phyloP scores from a whole-genome alignment of 2,329 filamentous ascomycete genomes.

The Xylariaceae sp. region DNA sequence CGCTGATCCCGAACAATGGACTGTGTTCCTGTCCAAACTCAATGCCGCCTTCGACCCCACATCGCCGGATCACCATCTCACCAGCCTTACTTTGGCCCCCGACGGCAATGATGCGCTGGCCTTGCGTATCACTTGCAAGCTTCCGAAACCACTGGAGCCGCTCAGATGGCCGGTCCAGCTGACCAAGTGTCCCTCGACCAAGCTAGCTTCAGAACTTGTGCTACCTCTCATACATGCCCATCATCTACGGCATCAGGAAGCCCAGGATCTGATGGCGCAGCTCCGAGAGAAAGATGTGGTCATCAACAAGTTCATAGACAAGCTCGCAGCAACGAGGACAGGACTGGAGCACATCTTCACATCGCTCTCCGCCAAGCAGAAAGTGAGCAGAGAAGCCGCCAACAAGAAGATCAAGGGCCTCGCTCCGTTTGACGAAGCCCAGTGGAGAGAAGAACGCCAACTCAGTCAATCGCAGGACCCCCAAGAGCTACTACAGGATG shows the following conservation, averaged over 20 bases:
- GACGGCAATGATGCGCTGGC: conserved; percentile 39
- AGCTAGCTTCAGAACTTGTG: conserved; percentile 48
- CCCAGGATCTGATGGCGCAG: conserved; percentile 41
- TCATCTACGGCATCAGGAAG: conserved; percentile 38
- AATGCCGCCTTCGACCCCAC: conserved; percentile 49
- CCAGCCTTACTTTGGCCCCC: conserved; percentile 41
- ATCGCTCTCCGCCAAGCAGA: conserved; percentile 47
- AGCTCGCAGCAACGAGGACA: conserved; percentile 50
- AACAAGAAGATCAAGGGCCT: conserved; percentile 52
- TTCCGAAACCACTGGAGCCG: conserved; percentile 61
- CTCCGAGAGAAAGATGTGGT: conserved; percentile 52
- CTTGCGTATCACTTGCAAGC: conserved; percentile 55
- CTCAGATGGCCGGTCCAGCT: conserved; percentile 66
- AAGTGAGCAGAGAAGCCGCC: conserved; percentile 42
- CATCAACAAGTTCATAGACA: conserved; percentile 51
- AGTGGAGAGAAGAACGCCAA: conserved; percentile 36
- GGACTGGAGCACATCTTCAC: conserved; percentile 55
- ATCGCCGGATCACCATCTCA: conserved; percentile 42
- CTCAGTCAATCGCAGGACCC: conserved; percentile 32
- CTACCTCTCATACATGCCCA: conserved; percentile 51
- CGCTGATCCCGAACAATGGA: conserved; percentile 61
- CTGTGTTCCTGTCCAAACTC: conserved; percentile 64
- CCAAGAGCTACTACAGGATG: conserved; percentile 37
- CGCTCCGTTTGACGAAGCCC: conserved; percentile 43
- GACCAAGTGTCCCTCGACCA: conserved; percentile 40